Evolutionary conservation across 2,329 filamentous ascomycete genomes (phyloP), one percentile per base, ranked within the genome.

Genomic region (Ilyonectria destructans): DNA sequence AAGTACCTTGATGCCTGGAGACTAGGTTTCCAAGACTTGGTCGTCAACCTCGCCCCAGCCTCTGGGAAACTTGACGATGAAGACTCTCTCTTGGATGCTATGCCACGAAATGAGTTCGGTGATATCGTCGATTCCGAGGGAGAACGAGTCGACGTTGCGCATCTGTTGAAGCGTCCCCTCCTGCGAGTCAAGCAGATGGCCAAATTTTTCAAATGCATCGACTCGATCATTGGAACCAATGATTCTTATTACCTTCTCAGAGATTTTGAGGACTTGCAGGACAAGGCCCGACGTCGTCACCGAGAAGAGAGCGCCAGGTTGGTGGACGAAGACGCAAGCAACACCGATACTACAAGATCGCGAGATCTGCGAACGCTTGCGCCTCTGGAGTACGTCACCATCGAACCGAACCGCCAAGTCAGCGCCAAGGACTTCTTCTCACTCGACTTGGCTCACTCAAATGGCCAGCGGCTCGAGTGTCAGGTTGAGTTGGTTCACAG

Each of bases 61-160:
- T 82, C 83, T 2, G 83, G 82, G 17, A 75, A 75, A 1, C 76
- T 80, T 2, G 89, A 91, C 37, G 89, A 92, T 55, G 86, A 90
- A 45, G 86, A 90, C 70, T 90, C 88, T 2, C 81, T 90, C 2
- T 78, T 91, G 59, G 85, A 88, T 68, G 88, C 87, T 2, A 83
- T 88, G 82, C 89, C 88, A 69, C 85, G 84, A 60, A 91, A 92
- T 60, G 87, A 88, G 65, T 84, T 91, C 62, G 91, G 92, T 23
- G 91, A 92, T 73, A 85, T 93, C 15, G 78, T 91, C 57, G 90
- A 95, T 72, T 89, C 89, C 37, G 88, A 96, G 70, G 96, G 96
- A 13, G 94, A 98, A 79, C 90, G 94, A 58, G 95, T 98, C 9
- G 96, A 98, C 78, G 96, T 99, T 55, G 95, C 95, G 8, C 97